phyloP scores from a whole-genome alignment of 2,329 filamentous ascomycete species.

The Eutypa lata region DNA sequence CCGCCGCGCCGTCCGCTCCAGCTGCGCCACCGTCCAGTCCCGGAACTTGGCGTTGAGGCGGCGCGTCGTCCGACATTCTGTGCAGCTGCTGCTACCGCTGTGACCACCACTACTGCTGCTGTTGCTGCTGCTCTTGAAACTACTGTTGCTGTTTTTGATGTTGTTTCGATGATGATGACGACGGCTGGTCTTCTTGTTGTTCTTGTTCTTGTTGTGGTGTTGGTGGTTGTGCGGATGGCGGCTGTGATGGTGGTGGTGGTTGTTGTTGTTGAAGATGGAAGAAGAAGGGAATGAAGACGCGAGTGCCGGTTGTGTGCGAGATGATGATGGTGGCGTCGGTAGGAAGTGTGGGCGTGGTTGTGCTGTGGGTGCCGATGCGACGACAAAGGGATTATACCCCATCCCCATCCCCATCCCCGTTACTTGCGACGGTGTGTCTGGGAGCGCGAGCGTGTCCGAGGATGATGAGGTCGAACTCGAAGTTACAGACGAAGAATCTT shows the following conservation, averaged over 20 bases:
- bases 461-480: too few species aligned
- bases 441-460: too few species aligned
- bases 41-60: constrained; percentile 24
- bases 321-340: too few species aligned
- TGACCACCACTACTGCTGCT: not conserved
- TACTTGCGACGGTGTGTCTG: too few species aligned
- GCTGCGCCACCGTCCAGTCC: constrained; percentile 11
- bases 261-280: too few species aligned
- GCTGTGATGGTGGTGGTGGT: not conserved
- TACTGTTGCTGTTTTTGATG: not conserved
- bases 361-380: too few species aligned
- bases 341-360: too few species aligned
- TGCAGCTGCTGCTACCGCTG: constrained; percentile 12
- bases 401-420: too few species aligned
- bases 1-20: constrained; percentile 5
- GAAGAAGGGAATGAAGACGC: too few species aligned
- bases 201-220: not conserved
- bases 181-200: not conserved
- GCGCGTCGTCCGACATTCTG: constrained; percentile 24
- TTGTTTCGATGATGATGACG: not conserved
- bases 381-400: too few species aligned
- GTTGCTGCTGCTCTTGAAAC: not conserved
- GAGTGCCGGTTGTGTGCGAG: too few species aligned
- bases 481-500: too few species aligned
- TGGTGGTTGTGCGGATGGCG: not conserved